Evolutionary conservation across 208 protist genomes (phyloP), one percentile per base, ranked within the genome.

Genomic region (Acanthamoeba triangularis): DNA sequence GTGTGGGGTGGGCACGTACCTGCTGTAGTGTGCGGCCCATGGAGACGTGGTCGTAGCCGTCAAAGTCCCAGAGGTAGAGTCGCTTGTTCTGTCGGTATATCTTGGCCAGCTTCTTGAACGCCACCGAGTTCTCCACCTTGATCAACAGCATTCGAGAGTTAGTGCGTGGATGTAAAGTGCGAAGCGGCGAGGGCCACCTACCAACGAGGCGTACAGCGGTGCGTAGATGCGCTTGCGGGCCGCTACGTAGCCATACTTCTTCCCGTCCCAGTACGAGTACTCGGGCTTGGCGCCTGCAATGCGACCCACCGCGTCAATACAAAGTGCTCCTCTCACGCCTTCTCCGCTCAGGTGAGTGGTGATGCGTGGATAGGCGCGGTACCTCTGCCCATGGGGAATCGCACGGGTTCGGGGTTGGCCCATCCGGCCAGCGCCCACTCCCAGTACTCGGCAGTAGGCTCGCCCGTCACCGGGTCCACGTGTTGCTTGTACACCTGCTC

Each of bases 311-410:
- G 13, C 52, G 18, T 13, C 16, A 13, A 56, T 11, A 20, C 52
- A 56, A 56, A 13, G 52, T 0, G 52, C 52, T 23, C 18, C 52
- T 13, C 52, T 47, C n/a, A n/a, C 4, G 11, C 49, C 11, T 23
- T 56, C 52, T 0, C 16, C 16, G 30, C 30, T 5, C 65, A 35
- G 11, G 37, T 41, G 37, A 4, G 37, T 41, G 37, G 37, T 41
- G 23, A 69, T 3, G n/a, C 3, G 65, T 28, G 16, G 52, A 7
- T 18, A 16, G 52, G 16, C 7, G 30, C 33, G 6, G 25, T 37
- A 69, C 94, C 94, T 20, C 94, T 37, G 33, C 94, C 94, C 94
- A 95, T 95, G 28, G 94, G 94, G 35, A 95, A 95, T 4, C 94
- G 65, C 47, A 95, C 87, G 33, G 94, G 44, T 0, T 82, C 65